These are phyloP conservation scores for Fusarium longipes DNA, from an alignment of 2,329 filamentous ascomycete species.

Conservation along the genomic window DNA sequence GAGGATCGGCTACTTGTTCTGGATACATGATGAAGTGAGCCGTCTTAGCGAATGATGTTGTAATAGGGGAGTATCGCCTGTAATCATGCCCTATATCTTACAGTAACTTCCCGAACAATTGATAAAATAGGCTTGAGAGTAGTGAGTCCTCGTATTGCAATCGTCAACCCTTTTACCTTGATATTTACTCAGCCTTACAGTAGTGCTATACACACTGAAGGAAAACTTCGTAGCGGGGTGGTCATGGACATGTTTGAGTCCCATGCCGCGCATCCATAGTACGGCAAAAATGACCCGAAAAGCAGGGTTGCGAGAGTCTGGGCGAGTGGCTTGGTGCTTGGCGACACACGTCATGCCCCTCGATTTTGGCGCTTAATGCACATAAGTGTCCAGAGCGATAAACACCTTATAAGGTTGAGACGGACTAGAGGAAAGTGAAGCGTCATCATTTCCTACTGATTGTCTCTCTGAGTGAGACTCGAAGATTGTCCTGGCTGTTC, in stretches of 20 bases:
- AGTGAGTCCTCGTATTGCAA: background rate
- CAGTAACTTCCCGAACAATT: background rate
- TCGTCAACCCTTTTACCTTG: background rate
- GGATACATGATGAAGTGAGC: background rate
- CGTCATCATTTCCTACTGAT: constrained; percentile 1
- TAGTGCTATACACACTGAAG: background rate
- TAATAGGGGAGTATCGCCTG: background rate
- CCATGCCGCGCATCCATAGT: constrained; percentile 25
- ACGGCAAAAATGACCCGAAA: constrained; percentile 42
- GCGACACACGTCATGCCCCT: constrained; percentile 49
- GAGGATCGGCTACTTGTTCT: constrained; percentile 5
- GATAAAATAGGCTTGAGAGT: background rate
- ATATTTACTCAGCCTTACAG: constrained; percentile 15
- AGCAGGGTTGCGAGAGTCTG: constrained; percentile 45
- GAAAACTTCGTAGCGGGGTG: background rate
- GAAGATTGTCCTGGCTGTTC: background rate
- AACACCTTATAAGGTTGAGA: constrained; percentile 22
- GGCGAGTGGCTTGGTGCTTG: constrained; percentile 49
- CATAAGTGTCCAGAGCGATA: constrained; percentile 24
- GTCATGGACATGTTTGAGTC: constrained; percentile 8
- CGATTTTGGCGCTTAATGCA: constrained; percentile 40
- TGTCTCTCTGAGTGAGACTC: background rate
- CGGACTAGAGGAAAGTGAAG: constrained; percentile 1
- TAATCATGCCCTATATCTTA: background rate
- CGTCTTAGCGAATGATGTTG: background rate